These are phyloP conservation scores for Circinella umbellata DNA, from an alignment of 371 early-diverging fungal genomes.

Conservation along the genomic window DNA sequence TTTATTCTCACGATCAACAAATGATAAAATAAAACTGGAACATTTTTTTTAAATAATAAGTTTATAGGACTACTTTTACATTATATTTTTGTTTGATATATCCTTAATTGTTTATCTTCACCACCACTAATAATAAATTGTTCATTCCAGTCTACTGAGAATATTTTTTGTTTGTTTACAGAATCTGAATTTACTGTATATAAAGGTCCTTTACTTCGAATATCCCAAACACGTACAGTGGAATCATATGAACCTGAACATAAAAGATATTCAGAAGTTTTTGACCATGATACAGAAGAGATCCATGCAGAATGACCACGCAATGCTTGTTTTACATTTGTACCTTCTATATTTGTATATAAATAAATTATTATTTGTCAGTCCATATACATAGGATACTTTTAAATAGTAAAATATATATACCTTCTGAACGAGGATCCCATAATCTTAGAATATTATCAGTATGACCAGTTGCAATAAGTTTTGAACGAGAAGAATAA, in stretches of 20 bases:
- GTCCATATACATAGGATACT: neutral
- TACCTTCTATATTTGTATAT: slow-evolving; percentile 49
- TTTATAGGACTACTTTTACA: no score
- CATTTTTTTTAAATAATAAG: no score
- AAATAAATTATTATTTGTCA: neutral
- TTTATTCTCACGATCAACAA: no score
- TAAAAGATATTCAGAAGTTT: slow-evolving; percentile 72
- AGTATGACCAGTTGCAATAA: slow-evolving; percentile 89
- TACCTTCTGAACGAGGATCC: slow-evolving; percentile 85
- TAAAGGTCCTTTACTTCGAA: slow-evolving; percentile 81
- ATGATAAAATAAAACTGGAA: no score
- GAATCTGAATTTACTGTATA: slow-evolving; percentile 62
- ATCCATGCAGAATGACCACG: slow-evolving; percentile 84
- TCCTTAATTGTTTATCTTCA: slow-evolving; percentile 79
- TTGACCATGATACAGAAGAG: slow-evolving; percentile 85
- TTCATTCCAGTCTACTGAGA: slow-evolving; percentile 80
- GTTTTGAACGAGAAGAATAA: slow-evolving; percentile 66
- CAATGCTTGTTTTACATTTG: slow-evolving; percentile 80
- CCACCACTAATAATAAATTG: slow-evolving; percentile 83
- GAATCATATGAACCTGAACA: slow-evolving; percentile 88
- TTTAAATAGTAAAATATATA: neutral
- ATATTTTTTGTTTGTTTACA: slow-evolving; percentile 70
- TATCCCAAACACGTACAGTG: slow-evolving; percentile 93
- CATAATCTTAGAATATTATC: slow-evolving; percentile 84
- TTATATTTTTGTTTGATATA: slow-evolving; percentile 60